These are phyloP conservation scores for Pseudogymnoascus sp. DNA, from an alignment of 2,329 filamentous ascomycete species.

Conservation along the genomic window DNA sequence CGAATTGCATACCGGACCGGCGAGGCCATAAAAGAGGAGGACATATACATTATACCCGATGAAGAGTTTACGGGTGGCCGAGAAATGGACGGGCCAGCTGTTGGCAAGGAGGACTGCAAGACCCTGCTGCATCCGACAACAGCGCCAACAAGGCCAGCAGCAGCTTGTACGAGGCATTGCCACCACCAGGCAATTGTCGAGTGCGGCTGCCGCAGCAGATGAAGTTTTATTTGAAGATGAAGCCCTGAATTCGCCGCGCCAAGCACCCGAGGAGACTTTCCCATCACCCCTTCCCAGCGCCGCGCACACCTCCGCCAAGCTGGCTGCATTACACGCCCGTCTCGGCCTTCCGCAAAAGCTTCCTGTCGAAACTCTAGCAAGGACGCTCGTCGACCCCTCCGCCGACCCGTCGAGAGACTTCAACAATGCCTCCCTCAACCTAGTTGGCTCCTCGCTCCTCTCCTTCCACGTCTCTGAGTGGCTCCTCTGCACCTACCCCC, in stretches of 20 bases:
- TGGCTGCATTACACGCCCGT: slow-evolving; percentile 85
- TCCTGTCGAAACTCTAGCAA: slow-evolving; percentile 77
- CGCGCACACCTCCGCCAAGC: slow-evolving; percentile 72
- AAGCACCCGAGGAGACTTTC: slow-evolving; percentile 29
- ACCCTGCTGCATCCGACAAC: slow-evolving; percentile 36
- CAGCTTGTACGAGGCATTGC: slow-evolving; percentile 20
- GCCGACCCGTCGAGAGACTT: slow-evolving; percentile 73
- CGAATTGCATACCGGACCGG: slow-evolving; percentile 12
- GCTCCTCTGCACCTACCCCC: slow-evolving; percentile 81
- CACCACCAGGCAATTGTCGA: slow-evolving; percentile 8
- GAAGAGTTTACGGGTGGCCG: slow-evolving; percentile 52
- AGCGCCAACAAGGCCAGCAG: slow-evolving; percentile 25
- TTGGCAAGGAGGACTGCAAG: slow-evolving; percentile 35
- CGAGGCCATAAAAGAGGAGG: slow-evolving; percentile 17
- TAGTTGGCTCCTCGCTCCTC: slow-evolving; percentile 74
- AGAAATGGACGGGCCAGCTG: slow-evolving; percentile 54
- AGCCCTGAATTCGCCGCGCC: neutral
- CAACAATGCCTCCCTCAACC: slow-evolving; percentile 81
- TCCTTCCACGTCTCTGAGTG: slow-evolving; percentile 85
- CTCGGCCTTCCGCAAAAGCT: slow-evolving; percentile 74
- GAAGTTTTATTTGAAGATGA: slow-evolving; percentile 25
- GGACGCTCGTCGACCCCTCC: slow-evolving; percentile 76
- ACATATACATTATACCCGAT: slow-evolving; percentile 31
- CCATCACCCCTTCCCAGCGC: slow-evolving; percentile 66
- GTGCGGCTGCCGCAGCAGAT: slow-evolving; percentile 11